These are phyloP conservation scores for Diplodia corticola DNA, from an alignment of 2,329 filamentous ascomycete genomes.

Conservation along the genomic window DNA sequence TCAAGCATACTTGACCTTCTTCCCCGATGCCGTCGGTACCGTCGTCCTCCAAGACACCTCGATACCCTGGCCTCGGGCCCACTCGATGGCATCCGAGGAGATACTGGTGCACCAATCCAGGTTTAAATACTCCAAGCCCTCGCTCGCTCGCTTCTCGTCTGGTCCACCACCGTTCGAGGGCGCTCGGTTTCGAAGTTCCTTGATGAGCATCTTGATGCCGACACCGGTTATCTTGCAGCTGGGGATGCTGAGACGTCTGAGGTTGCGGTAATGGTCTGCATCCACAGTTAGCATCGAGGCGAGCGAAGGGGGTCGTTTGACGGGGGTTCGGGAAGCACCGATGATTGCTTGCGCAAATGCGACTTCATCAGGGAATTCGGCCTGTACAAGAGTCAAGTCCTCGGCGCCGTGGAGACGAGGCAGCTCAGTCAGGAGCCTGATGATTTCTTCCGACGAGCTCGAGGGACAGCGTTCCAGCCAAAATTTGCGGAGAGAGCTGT, in stretches of 20 bases:
- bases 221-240: conserved; percentile 17
- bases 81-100: conserved; percentile 12
- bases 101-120: conserved; percentile 12
- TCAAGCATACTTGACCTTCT: conserved; percentile 4
- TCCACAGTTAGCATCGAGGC: neutral
- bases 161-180: neutral
- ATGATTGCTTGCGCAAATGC: conserved; percentile 1
- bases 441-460: neutral
- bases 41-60: conserved; percentile 6
- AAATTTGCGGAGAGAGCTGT: neutral
- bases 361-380: neutral
- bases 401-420: conserved; percentile 5
- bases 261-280: neutral
- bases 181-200: neutral
- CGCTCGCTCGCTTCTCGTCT: neutral
- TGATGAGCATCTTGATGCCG: conserved; percentile 11
- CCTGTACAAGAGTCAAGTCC: conserved; percentile 11
- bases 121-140: conserved; percentile 8
- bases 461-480: neutral
- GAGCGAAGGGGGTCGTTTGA: neutral
- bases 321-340: neutral
- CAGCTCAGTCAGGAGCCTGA: neutral
- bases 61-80: conserved; percentile 9
- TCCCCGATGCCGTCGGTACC: neutral
- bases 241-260: conserved; percentile 11